phyloP scores from a whole-genome alignment of 441 rosid species.

The Eutrema salsugineum region DNA sequence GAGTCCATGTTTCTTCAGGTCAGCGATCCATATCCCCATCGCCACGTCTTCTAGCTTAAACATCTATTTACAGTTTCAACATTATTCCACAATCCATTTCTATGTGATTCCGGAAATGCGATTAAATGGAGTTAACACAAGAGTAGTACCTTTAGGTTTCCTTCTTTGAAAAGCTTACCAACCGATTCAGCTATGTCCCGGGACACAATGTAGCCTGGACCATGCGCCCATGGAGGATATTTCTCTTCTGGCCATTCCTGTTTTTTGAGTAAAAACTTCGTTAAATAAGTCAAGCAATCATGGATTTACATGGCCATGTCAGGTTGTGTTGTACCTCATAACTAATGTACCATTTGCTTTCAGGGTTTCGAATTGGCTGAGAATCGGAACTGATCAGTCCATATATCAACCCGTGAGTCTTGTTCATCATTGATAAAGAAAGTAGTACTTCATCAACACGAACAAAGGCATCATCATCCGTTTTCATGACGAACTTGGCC shows the following conservation, averaged over 20 bases:
- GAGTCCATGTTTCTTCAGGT: constrained; percentile 65
- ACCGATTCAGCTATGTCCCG: constrained; percentile 76
- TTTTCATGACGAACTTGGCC: constrained; percentile 91
- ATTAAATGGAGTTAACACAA: neutral
- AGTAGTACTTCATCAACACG: constrained; percentile 83
- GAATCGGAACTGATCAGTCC: constrained; percentile 89
- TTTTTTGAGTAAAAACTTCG: neutral
- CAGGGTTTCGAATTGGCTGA: constrained; percentile 73
- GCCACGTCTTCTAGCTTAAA: constrained; percentile 97
- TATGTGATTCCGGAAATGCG: neutral
- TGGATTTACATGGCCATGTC: neutral
- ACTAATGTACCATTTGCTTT: constrained; percentile 97
- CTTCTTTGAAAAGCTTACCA: constrained; percentile 50
- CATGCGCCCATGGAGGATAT: constrained; percentile 98
- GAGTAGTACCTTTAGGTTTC: constrained; percentile 67
- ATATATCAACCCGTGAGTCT: constrained; percentile 66
- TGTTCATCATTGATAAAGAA: constrained; percentile 59
- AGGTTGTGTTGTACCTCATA: constrained; percentile 54
- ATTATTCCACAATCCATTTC: neutral
- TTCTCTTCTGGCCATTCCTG: constrained; percentile 88
- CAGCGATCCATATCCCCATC: constrained; percentile 94
- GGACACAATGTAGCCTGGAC: constrained; percentile 93
- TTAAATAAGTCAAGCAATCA: neutral
- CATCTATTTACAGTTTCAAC: constrained; percentile 51
- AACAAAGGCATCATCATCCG: constrained; percentile 97